These are phyloP conservation scores for Elaphomyces granulatus DNA, from an alignment of 495 filamentous ascomycete genomes.

Conservation along the genomic window DNA sequence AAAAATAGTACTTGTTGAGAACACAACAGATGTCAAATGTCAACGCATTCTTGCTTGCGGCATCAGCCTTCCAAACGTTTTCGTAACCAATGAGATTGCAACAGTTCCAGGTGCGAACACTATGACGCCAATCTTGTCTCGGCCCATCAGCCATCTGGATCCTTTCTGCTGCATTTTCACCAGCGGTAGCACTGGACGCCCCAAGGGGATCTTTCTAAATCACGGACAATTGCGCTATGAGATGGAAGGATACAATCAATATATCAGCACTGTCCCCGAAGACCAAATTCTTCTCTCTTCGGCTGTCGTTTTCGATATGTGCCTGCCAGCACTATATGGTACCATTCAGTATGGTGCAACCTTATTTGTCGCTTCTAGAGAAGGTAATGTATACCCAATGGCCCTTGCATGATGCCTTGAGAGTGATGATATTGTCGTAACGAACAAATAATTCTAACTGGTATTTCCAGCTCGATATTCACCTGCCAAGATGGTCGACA, in stretches of 20 bases:
- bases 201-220: conserved; percentile 14
- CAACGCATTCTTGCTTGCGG: conserved; percentile 2
- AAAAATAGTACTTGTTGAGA: neutral
- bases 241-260: conserved; percentile 2
- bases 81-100: conserved; percentile 1
- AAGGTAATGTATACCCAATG: neutral
- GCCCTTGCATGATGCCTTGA: too few relatives aligned
- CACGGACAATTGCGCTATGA: conserved; percentile 2
- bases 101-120: neutral
- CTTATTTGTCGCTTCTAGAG: conserved; percentile 2
- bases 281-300: conserved; percentile 1
- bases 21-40: conserved; percentile 1
- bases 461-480: neutral
- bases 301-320: neutral
- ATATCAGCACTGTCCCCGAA: neutral
- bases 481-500: conserved; percentile 1
- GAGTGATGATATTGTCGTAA: too few relatives aligned
- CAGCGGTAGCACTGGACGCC: conserved; percentile 13
- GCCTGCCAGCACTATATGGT: neutral
- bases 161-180: conserved; percentile 16
- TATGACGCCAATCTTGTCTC: neutral
- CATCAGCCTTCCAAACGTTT: neutral
- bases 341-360: neutral
- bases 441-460: too few relatives aligned
- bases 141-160: conserved; percentile 1